Base-by-base conservation (phyloP, 371 early-diverging fungal genomes). In the Mucor mucedo region DNA sequence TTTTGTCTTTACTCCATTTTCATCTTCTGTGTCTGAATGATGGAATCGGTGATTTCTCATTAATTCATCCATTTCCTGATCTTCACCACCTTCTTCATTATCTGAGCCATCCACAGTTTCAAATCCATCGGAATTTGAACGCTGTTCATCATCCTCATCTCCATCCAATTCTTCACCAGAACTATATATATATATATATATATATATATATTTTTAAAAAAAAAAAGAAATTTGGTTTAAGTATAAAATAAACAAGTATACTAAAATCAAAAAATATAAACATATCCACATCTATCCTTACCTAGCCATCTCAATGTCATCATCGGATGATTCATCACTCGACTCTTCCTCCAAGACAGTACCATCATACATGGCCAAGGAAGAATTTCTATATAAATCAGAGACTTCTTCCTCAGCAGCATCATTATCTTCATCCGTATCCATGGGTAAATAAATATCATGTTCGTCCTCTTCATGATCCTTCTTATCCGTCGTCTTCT, bases 51-150 rank as follows among this genome's bases (percentile, higher is more conserved):
- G 70, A 16, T 52, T 58, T 54, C 65, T 52, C 50, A 65, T 65
- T 13, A 65, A 38, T 13, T 65, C 65, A 27, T 64, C 60, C 58
- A 68, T 64, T 27, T 72, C 70, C 35, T 55, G 55, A 45, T 67
- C 63, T 27, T 76, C 73, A 8, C 44, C 95, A 60, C 87, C 65
- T 35, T 57, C 65, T 38, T 45, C 75, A 14, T 77, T 79, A 11
- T 80, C 80, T 21, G 78, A 83, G 32, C 52, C 49, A 33, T 29
- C 38, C 11, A 60, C 62, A 10, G 64, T 69, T n/a, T 59, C 80
- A 54, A 57, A 62, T 1, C 41, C 40, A 14, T 52, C 56, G 4
- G 56, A 29, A 45, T 45, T 56, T 29, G 50, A 50, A 10, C 8
- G 7, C 9, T 7, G 10, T 4, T 30, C 57, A 14, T 60, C 45